Base-by-base conservation (phyloP, 306 rosid genomes). In the Vigna mungo region DNA sequence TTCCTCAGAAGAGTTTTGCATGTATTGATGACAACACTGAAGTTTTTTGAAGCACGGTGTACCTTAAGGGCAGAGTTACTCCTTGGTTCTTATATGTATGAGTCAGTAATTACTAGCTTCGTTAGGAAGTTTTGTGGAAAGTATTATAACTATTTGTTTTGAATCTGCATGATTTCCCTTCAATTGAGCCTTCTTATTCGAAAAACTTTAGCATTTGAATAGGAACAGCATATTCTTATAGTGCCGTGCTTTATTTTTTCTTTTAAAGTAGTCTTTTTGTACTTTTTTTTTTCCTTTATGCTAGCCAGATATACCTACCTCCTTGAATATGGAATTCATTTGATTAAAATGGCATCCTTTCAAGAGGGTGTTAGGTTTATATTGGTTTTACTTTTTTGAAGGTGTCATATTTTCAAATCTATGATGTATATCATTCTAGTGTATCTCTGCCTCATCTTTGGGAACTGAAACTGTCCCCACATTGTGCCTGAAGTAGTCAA, bases 391-490 rank as follows among this genome's bases (percentile, higher is more conserved):
- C 55, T 6, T 7, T 48, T 48, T 70, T 30, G 30, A 51, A 70
- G 75, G 44, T 49, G 32, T 37, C 64, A 53, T 71, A 53, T 18
- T 25, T 72, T 54, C 52, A 54, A 72, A 54, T 52, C 7, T 44
- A 20, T 21, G 11, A 55, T 55, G 25, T 23, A 20, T 44, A 20
- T 44, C 37, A 21, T 20, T 46, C 73, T 25, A 68, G 27, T 68
- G 74, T 47, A 68, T 47, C 43, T 13, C 23, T 20, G 3, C 14
- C 54, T 66, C 53, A 34, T 15, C 53, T 43, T 13, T 21, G 44
- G 27, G 36, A 43, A 21, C 32, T 36, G 7, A 2, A 46, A 21
- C 54, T 23, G 14, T 14, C 9, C 56, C 18, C 58, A 14, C 52
- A 30, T 67, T 23, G 37, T 43, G 27, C 59, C 59, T 27, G 44